Evolutionary conservation across 176 grass and related monocot species (phyloP), one percentile per base, ranked within the genome.

Genomic region (Zizania latifolia): DNA sequence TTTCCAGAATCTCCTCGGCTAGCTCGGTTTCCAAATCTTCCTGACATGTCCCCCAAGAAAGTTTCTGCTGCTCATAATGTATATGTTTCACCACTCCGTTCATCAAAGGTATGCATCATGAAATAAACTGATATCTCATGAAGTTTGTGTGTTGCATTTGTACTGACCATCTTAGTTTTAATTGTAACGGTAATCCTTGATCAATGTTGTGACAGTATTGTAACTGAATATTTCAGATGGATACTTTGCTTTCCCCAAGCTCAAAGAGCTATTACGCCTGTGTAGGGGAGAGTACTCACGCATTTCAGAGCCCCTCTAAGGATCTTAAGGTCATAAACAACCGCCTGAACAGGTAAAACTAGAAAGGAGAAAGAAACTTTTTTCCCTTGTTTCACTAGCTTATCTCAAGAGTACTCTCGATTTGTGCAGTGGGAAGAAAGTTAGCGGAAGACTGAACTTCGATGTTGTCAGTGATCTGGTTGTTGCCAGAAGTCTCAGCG

Each of bases 41-140:
- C 95, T 32, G 95, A 94, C 74, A 99, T 99, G 95, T 99, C 95
- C 16, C 95, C 95, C 9, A 99, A 94, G 85, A 99, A 94, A 82
- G 91, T 99, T 68, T 99, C 95, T 85, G 95, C 95, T 75, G 80
- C 92, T 57, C 95, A 84, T 77, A 99, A 99, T 73, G 81, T 99
- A 10, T 99, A 99, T 19, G 95, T 99, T 13, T 99, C 95, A 51
- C 95, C 95, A 10, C 44, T 99, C 62, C 72, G 95, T 55, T 84
- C 95, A 64, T 90, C 95, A 1, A 99, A 94, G 86, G 95, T 99
- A 44, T 71, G 54, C 14, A n/a, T 40, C 6, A 13, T 48, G n/a
- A 36, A 75, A 68, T 26, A 62, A 9, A 15, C 50, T 29, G 24
- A 30, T 43, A 23, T 30, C 1, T 17, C 6, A 4, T 78, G 15